Conservation (phyloP, 331 rosid species). For the Rhamnella rubrinervis region DNA sequence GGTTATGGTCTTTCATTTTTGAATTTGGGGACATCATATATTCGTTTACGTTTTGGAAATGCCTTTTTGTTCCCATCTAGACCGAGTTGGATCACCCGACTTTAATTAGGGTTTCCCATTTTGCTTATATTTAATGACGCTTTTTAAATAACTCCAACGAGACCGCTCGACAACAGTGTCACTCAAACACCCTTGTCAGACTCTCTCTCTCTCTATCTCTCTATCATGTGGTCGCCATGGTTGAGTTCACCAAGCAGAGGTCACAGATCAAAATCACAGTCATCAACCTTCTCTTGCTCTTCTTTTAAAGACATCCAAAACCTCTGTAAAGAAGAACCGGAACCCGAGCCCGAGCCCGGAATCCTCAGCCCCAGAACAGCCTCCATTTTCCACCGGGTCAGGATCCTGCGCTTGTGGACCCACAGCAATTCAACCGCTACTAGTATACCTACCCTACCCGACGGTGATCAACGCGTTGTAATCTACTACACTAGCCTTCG, state of each 20-base stretch:
- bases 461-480: constrained; percentile 46
- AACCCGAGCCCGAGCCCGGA: constrained; percentile 28
- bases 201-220: constrained; percentile 4
- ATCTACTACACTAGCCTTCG: constrained; percentile 78
- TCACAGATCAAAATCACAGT: constrained; percentile 10
- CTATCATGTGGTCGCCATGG: constrained; percentile 61
- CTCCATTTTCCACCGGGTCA: constrained; percentile 64
- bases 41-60: not conserved
- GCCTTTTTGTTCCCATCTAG: not conserved
- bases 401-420: constrained; percentile 44
- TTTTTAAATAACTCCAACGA: not conserved
- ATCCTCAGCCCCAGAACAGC: constrained; percentile 48
- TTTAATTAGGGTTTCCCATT: constrained; percentile 8
- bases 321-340: constrained; percentile 44
- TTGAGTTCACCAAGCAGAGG: constrained; percentile 40
- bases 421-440: constrained; percentile 5
- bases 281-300: constrained; percentile 40
- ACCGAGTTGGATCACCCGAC: not conserved
- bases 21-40: too few species aligned
- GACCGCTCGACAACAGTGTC: not conserved
- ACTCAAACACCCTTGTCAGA: not conserved
- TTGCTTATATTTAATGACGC: not conserved
- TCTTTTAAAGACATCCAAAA: constrained; percentile 76
- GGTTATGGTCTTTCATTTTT: too few species aligned
- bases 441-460: constrained; percentile 14